Evolutionary conservation across 148 eudicot species (phyloP).

Genomic region (Rhododendron simsii): DNA sequence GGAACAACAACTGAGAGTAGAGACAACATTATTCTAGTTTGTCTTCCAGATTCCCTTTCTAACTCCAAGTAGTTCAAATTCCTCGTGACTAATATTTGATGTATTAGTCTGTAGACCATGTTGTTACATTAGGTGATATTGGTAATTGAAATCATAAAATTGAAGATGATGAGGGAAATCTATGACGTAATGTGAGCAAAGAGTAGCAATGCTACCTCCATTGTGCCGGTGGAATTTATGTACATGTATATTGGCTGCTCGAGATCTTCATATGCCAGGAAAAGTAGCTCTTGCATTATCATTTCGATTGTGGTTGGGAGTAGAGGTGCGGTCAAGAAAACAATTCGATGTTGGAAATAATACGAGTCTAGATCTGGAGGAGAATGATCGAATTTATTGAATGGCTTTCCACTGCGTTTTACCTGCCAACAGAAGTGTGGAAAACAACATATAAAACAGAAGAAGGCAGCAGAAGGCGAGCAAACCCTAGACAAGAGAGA

Average conservation of each 20-base stretch:
- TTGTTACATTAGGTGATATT: not conserved
- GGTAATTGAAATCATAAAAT: not conserved
- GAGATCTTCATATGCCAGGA: conserved; percentile 73
- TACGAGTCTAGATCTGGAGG: conserved; percentile 96
- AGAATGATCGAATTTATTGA: conserved; percentile 78
- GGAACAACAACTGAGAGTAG: not conserved
- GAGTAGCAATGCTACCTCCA: conserved; percentile 43
- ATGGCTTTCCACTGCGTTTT: conserved; percentile 76
- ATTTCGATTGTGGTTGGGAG: conserved; percentile 68
- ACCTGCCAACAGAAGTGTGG: conserved; percentile 40
- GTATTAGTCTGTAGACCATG: not conserved
- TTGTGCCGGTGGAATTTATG: conserved; percentile 86
- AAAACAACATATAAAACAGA: not conserved
- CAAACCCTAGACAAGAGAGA: not conserved
- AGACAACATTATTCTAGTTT: not conserved
- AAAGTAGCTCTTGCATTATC: conserved; percentile 76
- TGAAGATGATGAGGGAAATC: conserved; percentile 2
- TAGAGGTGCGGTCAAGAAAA: conserved; percentile 81
- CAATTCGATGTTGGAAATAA: conserved; percentile 73
- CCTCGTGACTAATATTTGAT: not conserved
- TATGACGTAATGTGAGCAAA: not conserved
- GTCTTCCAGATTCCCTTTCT: not conserved
- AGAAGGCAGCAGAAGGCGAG: not conserved
- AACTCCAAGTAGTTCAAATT: not conserved
- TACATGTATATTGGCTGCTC: conserved; percentile 86